phyloP scores from a whole-genome alignment of 495 filamentous ascomycete species.

The Penicillium dipodomyicola region DNA sequence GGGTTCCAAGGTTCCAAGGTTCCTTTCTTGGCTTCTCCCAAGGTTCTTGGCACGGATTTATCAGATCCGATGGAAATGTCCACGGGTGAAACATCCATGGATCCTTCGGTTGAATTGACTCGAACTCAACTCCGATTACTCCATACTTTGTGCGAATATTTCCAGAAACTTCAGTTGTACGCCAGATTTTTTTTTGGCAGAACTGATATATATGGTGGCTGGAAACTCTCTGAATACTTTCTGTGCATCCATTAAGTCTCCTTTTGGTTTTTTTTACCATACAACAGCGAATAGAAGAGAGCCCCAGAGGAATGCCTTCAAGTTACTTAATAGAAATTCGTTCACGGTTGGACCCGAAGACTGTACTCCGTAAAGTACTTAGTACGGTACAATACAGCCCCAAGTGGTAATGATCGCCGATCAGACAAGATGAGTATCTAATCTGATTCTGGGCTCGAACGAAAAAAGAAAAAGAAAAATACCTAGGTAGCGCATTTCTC shows the following conservation, averaged over 20 bases:
- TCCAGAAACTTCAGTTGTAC: not conserved
- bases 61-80: conserved; percentile 8
- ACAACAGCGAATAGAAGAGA: no score
- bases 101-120: not conserved
- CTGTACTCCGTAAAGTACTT: no score
- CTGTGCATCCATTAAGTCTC: not conserved
- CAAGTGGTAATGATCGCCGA: conserved; percentile 8
- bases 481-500: no score
- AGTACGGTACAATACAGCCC: not conserved
- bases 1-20: no score
- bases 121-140: not conserved
- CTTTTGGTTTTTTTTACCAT: not conserved
- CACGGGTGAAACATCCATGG: not conserved
- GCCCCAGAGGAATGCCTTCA: no score
- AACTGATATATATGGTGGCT: not conserved
- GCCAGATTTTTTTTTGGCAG: not conserved
- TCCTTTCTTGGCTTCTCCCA: not conserved
- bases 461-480: conserved; percentile 3
- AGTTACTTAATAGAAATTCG: no score
- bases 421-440: conserved; percentile 39
- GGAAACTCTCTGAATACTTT: not conserved
- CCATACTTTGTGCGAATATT: not conserved
- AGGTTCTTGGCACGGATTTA: conserved; percentile 11
- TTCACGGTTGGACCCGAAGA: no score
- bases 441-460: conserved; percentile 27